These are phyloP conservation scores for Teunomyces pallodes DNA, from an alignment of 805 yeast genomes.

Conservation along the genomic window DNA sequence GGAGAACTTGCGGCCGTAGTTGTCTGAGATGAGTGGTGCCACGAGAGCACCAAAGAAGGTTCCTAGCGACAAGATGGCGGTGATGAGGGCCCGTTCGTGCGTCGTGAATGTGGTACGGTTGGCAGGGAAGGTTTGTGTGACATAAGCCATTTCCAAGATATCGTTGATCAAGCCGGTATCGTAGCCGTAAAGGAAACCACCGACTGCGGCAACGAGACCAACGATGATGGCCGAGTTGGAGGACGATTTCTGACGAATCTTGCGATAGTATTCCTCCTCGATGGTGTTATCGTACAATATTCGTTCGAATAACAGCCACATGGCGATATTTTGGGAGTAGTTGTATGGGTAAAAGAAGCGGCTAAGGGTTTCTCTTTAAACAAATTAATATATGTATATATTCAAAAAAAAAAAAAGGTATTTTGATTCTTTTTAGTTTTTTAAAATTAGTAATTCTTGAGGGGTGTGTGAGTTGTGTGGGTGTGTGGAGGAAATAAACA, in stretches of 20 bases:
- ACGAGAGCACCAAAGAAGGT: conserved; percentile 69
- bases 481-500: background rate
- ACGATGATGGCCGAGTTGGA: conserved; percentile 66
- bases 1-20: conserved; percentile 67
- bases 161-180: conserved; percentile 88
- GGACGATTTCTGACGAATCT: conserved; percentile 47
- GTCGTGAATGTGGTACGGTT: conserved; percentile 51
- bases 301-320: conserved; percentile 16
- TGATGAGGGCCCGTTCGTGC: conserved; percentile 65
- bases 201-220: conserved; percentile 83
- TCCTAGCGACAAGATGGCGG: conserved; percentile 78
- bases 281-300: conserved; percentile 34
- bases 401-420: background rate
- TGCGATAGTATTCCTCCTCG: conserved; percentile 35
- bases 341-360: background rate
- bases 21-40: conserved; percentile 56
- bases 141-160: conserved; percentile 71
- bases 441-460: background rate
- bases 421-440: background rate
- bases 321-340: background rate
- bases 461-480: background rate
- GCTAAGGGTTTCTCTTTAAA: background rate
- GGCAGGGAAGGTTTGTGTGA: conserved; percentile 53
- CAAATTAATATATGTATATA: too few relatives aligned
- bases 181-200: conserved; percentile 86